Evolutionary conservation across 1,284 basidiomycete genomes (phyloP).

Genomic region (Ustilago loliicola): DNA sequence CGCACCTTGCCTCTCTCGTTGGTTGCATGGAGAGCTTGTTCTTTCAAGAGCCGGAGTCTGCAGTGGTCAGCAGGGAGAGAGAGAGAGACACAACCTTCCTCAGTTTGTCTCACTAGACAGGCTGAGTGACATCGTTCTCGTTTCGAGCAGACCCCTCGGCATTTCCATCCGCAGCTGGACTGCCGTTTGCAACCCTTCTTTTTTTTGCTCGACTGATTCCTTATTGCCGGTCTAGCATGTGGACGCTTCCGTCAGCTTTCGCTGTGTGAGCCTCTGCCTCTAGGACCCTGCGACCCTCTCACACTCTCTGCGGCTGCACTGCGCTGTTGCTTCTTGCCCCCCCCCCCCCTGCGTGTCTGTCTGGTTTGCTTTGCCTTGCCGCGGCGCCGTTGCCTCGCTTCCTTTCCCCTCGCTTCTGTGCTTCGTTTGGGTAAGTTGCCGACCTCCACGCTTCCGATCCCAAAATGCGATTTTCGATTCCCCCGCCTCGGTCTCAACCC

Average conservation of each 20-base stretch:
- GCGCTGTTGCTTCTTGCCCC: not conserved
- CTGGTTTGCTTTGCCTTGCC: not conserved
- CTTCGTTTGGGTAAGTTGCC: no score
- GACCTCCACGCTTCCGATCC: conserved; percentile 18
- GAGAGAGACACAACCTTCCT: not conserved
- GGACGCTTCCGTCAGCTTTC: conserved; percentile 3
- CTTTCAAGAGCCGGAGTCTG: not conserved
- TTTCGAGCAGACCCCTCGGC: not conserved
- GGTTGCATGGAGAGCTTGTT: not conserved
- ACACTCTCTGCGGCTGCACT: not conserved
- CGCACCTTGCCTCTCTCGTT: not conserved
- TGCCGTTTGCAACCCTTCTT: not conserved
- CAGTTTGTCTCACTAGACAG: not conserved
- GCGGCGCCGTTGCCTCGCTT: not conserved
- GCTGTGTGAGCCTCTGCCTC: not conserved
- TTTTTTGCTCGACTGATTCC: not conserved
- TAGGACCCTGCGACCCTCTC: conserved; percentile 4
- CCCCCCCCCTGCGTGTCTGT: not conserved
- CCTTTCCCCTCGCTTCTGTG: not conserved
- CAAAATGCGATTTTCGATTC: not conserved
- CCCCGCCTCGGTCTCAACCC: not conserved
- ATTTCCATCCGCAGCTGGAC: not conserved
- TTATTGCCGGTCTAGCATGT: not conserved
- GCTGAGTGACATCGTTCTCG: not conserved
- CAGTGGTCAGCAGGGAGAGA: not conserved